Conservation (phyloP, 1,284 basidiomycete species). For the Tilletia horrida region DNA sequence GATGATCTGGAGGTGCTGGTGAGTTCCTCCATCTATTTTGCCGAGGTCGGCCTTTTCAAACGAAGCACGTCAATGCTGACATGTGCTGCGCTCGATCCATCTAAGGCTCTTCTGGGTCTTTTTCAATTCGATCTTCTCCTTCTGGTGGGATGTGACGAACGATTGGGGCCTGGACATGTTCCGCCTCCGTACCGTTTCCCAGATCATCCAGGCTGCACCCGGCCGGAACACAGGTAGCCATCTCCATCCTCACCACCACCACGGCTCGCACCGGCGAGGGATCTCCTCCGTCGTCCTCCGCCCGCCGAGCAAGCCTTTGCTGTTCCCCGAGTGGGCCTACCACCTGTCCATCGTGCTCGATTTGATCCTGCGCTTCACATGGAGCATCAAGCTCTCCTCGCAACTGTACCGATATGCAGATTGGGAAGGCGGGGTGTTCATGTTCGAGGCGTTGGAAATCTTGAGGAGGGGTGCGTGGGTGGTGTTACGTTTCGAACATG, state of each 20-base stretch:
- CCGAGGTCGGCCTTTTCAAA: no score
- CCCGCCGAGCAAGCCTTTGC: constrained; percentile 69
- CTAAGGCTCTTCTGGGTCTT: constrained; percentile 80
- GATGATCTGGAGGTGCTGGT: constrained; percentile 11
- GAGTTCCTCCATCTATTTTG: background rate
- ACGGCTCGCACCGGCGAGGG: background rate
- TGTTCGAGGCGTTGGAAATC: constrained; percentile 86
- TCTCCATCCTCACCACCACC: background rate
- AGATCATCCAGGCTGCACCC: background rate
- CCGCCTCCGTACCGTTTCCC: constrained; percentile 32
- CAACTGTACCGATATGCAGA: constrained; percentile 81
- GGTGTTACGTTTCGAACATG: constrained; percentile 77
- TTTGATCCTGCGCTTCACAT: constrained; percentile 84
- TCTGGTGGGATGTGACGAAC: constrained; percentile 98
- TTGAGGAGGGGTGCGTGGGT: constrained; percentile 93
- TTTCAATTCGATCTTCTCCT: constrained; percentile 88
- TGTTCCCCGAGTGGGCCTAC: constrained; percentile 72
- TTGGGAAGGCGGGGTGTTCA: constrained; percentile 78
- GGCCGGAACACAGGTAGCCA: background rate
- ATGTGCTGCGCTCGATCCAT: no score
- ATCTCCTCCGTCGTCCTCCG: constrained; percentile 1
- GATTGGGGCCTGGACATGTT: constrained; percentile 92
- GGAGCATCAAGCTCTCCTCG: constrained; percentile 85
- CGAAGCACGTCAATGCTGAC: no score
- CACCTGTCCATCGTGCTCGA: constrained; percentile 79